These are phyloP conservation scores for Tylopilus subfusipes DNA, from an alignment of 768 basidiomycete genomes.

Conservation along the genomic window DNA sequence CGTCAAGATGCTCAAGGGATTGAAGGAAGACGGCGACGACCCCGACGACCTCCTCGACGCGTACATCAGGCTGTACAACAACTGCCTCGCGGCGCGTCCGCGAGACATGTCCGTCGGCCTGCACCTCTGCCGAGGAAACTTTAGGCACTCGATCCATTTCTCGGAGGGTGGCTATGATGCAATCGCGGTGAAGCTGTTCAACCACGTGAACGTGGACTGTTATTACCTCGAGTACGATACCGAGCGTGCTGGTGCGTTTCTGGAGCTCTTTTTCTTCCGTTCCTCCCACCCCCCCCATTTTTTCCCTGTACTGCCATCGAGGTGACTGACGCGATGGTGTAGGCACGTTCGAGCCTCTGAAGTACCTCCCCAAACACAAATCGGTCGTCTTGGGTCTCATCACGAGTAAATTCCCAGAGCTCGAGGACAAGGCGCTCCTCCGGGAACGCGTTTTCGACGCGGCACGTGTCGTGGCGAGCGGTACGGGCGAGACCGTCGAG, in stretches of 20 bases:
- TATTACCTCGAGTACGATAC: conserved; percentile 51
- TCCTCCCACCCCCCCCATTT: not conserved
- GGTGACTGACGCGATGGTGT: not conserved
- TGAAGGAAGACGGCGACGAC: conserved; percentile 60
- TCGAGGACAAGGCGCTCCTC: conserved; percentile 43
- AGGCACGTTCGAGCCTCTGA: conserved; percentile 34
- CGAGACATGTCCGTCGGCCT: conserved; percentile 40
- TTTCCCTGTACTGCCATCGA: not conserved
- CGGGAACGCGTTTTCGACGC: conserved; percentile 41
- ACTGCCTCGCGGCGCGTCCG: conserved; percentile 36
- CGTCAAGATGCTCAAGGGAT: conserved; percentile 49
- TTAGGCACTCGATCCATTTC: conserved; percentile 36
- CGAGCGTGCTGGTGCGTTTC: conserved; percentile 38
- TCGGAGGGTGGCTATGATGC: conserved; percentile 45
- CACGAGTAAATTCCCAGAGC: conserved; percentile 40
- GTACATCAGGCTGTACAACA: conserved; percentile 43
- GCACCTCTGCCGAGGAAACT: conserved; percentile 43
- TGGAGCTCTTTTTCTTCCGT: too few species aligned
- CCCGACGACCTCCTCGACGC: conserved; percentile 62
- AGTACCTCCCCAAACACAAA: conserved; percentile 34
- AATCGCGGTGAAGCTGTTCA: conserved; percentile 45
- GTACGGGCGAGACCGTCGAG: conserved; percentile 35
- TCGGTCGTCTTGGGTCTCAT: conserved; percentile 41
- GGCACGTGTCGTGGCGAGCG: conserved; percentile 40
- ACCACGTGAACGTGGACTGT: conserved; percentile 39